Evolutionary conservation across 2,329 filamentous ascomycete genomes (phyloP).

Genomic region (Chalaropsis ovoidea): DNA sequence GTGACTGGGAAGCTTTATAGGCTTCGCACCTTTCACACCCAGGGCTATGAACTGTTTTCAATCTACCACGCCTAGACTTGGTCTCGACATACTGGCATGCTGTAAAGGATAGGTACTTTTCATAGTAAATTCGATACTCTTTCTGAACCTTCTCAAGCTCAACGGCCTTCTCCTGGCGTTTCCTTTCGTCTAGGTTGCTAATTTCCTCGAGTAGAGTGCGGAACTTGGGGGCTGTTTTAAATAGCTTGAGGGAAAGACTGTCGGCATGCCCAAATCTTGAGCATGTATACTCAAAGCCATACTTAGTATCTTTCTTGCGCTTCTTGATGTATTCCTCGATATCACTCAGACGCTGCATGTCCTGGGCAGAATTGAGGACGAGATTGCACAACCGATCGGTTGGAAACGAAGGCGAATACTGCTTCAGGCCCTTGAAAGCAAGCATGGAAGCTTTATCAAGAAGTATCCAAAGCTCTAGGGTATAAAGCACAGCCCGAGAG

Average conservation of each 20-base stretch:
- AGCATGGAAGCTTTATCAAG: constrained; percentile 40
- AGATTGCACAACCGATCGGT: constrained; percentile 36
- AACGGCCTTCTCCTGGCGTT: neutral
- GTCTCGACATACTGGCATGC: neutral
- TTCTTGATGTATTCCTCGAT: constrained; percentile 39
- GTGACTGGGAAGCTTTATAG: constrained; percentile 29
- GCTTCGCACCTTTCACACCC: neutral
- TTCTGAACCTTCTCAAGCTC: neutral
- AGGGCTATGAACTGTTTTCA: neutral
- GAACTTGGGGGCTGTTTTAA: neutral
- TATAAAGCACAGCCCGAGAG: constrained; percentile 47
- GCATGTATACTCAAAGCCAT: neutral
- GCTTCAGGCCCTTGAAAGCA: constrained; percentile 34
- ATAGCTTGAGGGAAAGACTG: neutral
- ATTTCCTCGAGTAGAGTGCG: neutral
- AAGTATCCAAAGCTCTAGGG: constrained; percentile 50
- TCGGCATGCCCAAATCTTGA: neutral
- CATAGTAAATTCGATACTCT: neutral
- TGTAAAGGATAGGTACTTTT: too few relatives aligned
- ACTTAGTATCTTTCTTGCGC: neutral
- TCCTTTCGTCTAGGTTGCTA: too few relatives aligned
- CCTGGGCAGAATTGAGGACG: constrained; percentile 35
- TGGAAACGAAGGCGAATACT: constrained; percentile 41
- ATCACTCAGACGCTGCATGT: constrained; percentile 38
- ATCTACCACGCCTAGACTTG: neutral